Conservation (phyloP, 208 protist genomes). For the Trypanosoma melophagium region DNA sequence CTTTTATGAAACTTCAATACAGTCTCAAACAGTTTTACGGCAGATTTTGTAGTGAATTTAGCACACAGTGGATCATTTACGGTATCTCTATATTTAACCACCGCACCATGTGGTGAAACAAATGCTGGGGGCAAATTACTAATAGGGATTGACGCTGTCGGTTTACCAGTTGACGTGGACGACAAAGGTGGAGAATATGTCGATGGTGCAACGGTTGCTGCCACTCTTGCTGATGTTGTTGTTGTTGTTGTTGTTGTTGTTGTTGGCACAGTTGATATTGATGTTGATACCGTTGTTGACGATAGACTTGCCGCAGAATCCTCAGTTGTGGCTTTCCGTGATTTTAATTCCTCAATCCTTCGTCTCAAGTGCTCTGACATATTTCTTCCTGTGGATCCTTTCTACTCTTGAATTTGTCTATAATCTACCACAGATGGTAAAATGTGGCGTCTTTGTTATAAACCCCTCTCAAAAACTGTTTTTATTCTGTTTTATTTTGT, state of each 20-base stretch:
- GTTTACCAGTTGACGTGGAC: background rate
- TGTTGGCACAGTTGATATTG: background rate
- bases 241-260: background rate
- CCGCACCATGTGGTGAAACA: slow-evolving; percentile 40
- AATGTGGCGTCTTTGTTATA: too few species aligned
- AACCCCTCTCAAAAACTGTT: too few species aligned
- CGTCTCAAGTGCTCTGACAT: too few species aligned
- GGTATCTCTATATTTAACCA: slow-evolving; percentile 54
- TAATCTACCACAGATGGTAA: too few species aligned
- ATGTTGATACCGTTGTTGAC: background rate
- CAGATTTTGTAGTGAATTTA: slow-evolving; percentile 34
- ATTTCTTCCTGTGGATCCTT: too few species aligned
- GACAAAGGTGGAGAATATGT: background rate
- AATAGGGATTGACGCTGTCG: slow-evolving; percentile 10
- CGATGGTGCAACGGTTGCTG: background rate
- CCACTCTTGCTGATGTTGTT: background rate
- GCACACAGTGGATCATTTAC: slow-evolving; percentile 50
- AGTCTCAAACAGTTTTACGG: slow-evolving; percentile 25
- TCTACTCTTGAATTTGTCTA: too few species aligned
- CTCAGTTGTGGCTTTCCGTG: too few species aligned
- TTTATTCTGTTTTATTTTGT: too few species aligned
- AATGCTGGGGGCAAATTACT: slow-evolving; percentile 50
- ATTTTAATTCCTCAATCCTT: too few species aligned
- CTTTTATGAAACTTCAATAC: background rate
- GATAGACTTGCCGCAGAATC: background rate